These are phyloP conservation scores for Penicillium ochrochloron DNA, from an alignment of 495 filamentous ascomycete genomes.

Conservation along the genomic window DNA sequence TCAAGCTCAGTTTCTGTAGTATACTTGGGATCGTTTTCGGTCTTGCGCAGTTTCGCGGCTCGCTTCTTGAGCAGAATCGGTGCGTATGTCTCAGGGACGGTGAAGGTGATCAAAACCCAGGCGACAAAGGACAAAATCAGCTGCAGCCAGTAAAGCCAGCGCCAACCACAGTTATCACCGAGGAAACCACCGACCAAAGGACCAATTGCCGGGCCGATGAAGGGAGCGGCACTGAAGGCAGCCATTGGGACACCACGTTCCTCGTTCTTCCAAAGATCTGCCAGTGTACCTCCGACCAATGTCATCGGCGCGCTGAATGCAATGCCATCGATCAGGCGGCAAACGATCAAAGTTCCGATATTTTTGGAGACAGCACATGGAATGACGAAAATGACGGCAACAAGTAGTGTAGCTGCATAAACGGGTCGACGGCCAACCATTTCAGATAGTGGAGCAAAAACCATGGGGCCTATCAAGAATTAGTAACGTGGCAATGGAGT, in stretches of 20 bases:
- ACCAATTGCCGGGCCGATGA: slow-evolving; percentile 73
- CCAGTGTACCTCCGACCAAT: slow-evolving; percentile 76
- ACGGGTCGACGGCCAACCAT: slow-evolving; percentile 70
- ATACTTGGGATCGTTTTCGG: slow-evolving; percentile 64
- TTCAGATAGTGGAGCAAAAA: slow-evolving; percentile 78
- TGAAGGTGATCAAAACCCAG: slow-evolving; percentile 76
- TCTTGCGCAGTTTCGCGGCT: slow-evolving; percentile 68
- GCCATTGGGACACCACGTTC: slow-evolving; percentile 86
- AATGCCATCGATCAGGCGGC: slow-evolving; percentile 75
- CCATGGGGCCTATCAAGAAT: slow-evolving; percentile 64
- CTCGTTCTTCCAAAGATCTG: slow-evolving; percentile 82
- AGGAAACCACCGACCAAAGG: slow-evolving; percentile 80
- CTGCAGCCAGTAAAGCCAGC: slow-evolving; percentile 87
- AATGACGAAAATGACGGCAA: slow-evolving; percentile 77
- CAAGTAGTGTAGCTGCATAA: slow-evolving; percentile 57
- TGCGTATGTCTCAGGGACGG: slow-evolving; percentile 80
- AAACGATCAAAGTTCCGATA: slow-evolving; percentile 73
- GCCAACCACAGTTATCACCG: slow-evolving; percentile 69
- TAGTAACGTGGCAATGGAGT: slow-evolving; percentile 13
- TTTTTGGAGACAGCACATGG: slow-evolving; percentile 77
- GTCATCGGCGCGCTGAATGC: slow-evolving; percentile 86
- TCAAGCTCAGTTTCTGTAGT: slow-evolving; percentile 79
- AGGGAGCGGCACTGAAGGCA: slow-evolving; percentile 80
- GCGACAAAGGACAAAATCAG: slow-evolving; percentile 68
- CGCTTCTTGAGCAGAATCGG: slow-evolving; percentile 68